Evolutionary conservation across 495 filamentous ascomycete species (phyloP).

Genomic region (Podospora pseudoanserina): DNA sequence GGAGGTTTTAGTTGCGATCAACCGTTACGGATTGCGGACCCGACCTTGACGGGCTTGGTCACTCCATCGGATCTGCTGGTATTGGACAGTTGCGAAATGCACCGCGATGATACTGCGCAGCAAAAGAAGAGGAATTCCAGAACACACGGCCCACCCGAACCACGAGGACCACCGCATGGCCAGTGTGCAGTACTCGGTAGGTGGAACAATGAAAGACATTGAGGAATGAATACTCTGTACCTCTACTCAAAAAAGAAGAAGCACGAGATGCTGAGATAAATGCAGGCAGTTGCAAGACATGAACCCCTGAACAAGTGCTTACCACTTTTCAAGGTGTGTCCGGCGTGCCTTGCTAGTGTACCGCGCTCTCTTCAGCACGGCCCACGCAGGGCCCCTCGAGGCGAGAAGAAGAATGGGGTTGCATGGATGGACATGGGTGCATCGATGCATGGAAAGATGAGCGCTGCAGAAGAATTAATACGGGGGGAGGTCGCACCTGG

Average conservation of each 20-base stretch:
- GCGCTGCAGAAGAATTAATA: constrained; percentile 11
- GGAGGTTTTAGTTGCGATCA: constrained; percentile 16
- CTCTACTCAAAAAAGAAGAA: not conserved
- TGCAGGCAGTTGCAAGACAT: not conserved
- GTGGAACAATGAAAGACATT: not conserved
- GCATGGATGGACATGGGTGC: not conserved
- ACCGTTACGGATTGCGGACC: constrained; percentile 9
- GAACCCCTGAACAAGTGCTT: constrained; percentile 4
- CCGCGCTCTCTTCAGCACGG: not conserved
- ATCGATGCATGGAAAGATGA: not conserved
- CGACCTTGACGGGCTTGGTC: not conserved
- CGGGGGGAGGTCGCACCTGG: constrained; percentile 11
- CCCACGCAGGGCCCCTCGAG: not conserved
- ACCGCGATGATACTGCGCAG: not conserved
- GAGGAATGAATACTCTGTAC: not conserved
- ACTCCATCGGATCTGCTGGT: not conserved
- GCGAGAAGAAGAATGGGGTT: constrained; percentile 1
- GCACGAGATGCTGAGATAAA: not conserved
- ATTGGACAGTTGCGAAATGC: not conserved
- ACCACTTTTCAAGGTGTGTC: not conserved
- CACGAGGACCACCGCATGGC: not conserved
- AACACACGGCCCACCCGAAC: not conserved
- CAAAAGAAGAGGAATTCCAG: not conserved
- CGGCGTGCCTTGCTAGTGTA: no score
- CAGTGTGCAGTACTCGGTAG: not conserved